Evolutionary conservation across 1,284 basidiomycete species (phyloP), one percentile per base, ranked within the genome.

Genomic region (Papiliotrema laurentii): DNA sequence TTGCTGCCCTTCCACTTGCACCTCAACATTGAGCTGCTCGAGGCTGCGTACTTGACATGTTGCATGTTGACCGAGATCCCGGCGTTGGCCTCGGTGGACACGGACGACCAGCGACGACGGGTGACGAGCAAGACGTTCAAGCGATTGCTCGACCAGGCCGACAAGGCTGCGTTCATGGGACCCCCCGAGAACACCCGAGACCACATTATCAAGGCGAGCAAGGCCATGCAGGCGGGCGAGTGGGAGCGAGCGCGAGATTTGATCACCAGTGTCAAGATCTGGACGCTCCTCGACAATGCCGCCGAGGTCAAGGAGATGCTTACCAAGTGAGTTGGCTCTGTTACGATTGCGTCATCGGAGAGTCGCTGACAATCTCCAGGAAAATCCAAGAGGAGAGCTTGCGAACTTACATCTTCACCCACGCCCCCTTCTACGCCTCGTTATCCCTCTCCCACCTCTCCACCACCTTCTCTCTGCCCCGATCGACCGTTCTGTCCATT

Each of bases 1-100:
- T 89, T 97, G 66, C 80, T 99, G 22, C 96, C 96, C 28, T 99
- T 98, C 86, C 96, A 99, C 75, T 90, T 98, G 87, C 96, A 99
- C 77, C 94, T 98, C 77, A 98, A 98, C 77, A 89, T 96, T 14
- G 96, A 98, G 75, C 79, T 99, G 25, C 80, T 98, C 54, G 96
- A 98, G 75, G 93, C 92, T 37, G 93, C 91, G 7, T 99, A 97
- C 80, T 80, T 99, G 37, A 91, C 96, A 34, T 94, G 90, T 18
- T 96, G 90, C 75, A 99, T 99, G 96, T 81, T 99, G 36, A 86
- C 97, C 45, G 96, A 98, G 76, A 92, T 98, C 22, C 96, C 96
- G 6, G 77, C 97, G 43, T 79, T 98, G 34, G 96, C 96, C 1
- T 90, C 89, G 66, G 89, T 94, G 48, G 89, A 91, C 56, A 89